These are phyloP conservation scores for Fusarium sp. DNA, from an alignment of 2,329 filamentous ascomycete genomes.

Conservation along the genomic window DNA sequence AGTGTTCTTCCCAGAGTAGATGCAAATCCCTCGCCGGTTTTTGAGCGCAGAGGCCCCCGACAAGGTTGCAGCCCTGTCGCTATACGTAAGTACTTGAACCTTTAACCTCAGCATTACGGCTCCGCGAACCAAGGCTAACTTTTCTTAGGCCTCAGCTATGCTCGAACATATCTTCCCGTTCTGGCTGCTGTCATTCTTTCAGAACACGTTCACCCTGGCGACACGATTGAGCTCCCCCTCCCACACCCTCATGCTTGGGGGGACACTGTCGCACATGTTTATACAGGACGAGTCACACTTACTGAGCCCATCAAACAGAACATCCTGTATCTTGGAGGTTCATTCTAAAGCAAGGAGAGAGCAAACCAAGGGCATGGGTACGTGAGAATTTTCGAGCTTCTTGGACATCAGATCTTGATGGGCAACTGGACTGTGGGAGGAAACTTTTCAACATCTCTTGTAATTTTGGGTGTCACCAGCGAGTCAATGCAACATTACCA, in stretches of 20 bases:
- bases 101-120: neutral
- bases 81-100: constrained; percentile 39
- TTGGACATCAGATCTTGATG: neutral
- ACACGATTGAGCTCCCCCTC: constrained; percentile 66
- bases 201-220: constrained; percentile 60
- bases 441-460: neutral
- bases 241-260: constrained; percentile 66
- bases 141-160: constrained; percentile 44
- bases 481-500: neutral
- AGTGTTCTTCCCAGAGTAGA: neutral
- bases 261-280: constrained; percentile 64
- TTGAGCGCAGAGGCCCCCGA: constrained; percentile 21
- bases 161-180: constrained; percentile 57
- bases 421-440: neutral
- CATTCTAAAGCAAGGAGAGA: constrained; percentile 43
- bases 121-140: constrained; percentile 2
- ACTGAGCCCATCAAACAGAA: constrained; percentile 61
- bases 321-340: constrained; percentile 64
- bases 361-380: no score
- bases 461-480: constrained; percentile 2
- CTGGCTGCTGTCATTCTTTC: constrained; percentile 65
- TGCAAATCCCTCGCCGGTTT: neutral
- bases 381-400: neutral
- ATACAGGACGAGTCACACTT: constrained; percentile 58
- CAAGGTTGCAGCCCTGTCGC: constrained; percentile 23